These are phyloP conservation scores for Keqinozyma sinolaborantium DNA, from an alignment of 1,139 yeast species.

Conservation along the genomic window DNA sequence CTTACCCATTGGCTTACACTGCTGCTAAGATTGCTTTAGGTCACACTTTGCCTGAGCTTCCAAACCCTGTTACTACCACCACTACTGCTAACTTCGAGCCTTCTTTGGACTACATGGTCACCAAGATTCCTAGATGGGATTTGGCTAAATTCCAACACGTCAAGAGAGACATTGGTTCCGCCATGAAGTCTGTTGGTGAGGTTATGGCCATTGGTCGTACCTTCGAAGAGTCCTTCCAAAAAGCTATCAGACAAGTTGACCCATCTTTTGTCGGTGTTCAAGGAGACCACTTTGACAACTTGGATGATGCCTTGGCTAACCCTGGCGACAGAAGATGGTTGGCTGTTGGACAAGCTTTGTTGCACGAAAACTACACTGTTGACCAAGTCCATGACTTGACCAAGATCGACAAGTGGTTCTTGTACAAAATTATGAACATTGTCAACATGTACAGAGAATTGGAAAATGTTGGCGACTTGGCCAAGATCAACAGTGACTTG, in stretches of 20 bases:
- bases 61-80: conserved; percentile 94
- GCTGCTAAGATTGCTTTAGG: conserved; percentile 97
- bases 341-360: conserved; percentile 95
- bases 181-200: conserved; percentile 99
- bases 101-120: conserved; percentile 91
- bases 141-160: conserved; percentile 92
- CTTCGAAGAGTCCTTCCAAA: conserved; percentile 96
- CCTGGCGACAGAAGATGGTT: conserved; percentile 98
- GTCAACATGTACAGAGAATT: conserved; percentile 83
- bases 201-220: conserved; percentile 99
- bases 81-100: conserved; percentile 98
- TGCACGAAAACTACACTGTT: conserved; percentile 86
- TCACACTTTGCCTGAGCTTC: conserved; percentile 89
- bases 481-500: conserved; percentile 60
- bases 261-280: conserved; percentile 91
- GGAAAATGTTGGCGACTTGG: conserved; percentile 58
- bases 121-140: conserved; percentile 99
- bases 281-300: conserved; percentile 76
- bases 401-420: conserved; percentile 95
- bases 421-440: conserved; percentile 85
- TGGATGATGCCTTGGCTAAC: conserved; percentile 75
- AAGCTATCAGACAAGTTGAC: conserved; percentile 96
- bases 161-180: conserved; percentile 86
- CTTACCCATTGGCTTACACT: conserved; percentile 96
- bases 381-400: conserved; percentile 88